Conservation (phyloP, 1,284 basidiomycete species). For the Leccinum fuscescens region DNA sequence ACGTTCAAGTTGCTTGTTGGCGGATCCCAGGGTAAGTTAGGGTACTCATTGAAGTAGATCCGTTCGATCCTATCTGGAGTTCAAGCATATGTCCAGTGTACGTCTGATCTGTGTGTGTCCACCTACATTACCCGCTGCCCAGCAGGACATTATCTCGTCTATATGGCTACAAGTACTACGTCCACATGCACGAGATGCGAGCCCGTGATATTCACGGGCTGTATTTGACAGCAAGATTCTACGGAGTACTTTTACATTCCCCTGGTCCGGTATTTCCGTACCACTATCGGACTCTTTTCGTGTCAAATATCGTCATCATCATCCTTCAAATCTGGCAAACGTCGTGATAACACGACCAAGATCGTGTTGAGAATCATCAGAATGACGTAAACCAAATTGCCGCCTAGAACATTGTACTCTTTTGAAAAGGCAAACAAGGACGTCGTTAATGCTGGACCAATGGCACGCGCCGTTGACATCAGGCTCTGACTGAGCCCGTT, state of each 20-base stretch:
- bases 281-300: background rate
- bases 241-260: background rate
- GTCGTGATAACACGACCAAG: slow-evolving; percentile 21
- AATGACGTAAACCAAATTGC: slow-evolving; percentile 38
- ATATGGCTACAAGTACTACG: background rate
- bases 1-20: too few species aligned
- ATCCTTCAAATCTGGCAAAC: slow-evolving; percentile 19
- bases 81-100: too few species aligned
- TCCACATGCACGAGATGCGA: background rate
- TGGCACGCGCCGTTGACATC: slow-evolving; percentile 45
- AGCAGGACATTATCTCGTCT: background rate
- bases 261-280: background rate
- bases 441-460: slow-evolving; percentile 42
- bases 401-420: slow-evolving; percentile 32
- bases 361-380: slow-evolving; percentile 22
- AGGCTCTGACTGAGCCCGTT: slow-evolving; percentile 53
- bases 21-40: too few species aligned
- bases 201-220: background rate
- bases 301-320: background rate
- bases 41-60: too few species aligned
- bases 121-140: background rate
- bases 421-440: slow-evolving; percentile 42
- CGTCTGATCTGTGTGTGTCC: too few species aligned
- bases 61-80: too few species aligned
- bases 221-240: background rate